Conservation (phyloP, 768 basidiomycete genomes). For the Macrolepiota dolichaula region DNA sequence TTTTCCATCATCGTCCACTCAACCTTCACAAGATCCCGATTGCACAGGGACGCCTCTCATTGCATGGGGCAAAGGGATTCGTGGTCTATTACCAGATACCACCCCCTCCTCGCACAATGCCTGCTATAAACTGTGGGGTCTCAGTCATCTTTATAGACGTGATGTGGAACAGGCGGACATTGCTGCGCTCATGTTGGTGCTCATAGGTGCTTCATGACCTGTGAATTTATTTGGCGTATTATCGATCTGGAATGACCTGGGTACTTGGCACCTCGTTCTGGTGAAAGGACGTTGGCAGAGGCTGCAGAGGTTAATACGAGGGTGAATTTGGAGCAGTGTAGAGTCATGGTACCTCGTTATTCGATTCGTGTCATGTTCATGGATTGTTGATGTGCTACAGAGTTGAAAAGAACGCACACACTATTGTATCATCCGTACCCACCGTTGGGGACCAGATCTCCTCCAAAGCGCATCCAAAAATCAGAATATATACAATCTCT, state of each 20-base stretch:
- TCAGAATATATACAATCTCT: slow-evolving; percentile 36
- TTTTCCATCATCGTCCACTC: background rate
- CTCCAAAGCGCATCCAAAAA: slow-evolving; percentile 31
- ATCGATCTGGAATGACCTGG: slow-evolving; percentile 57
- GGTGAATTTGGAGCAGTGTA: slow-evolving; percentile 75
- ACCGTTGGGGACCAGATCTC: slow-evolving; percentile 34
- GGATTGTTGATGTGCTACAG: slow-evolving; percentile 28
- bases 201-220: slow-evolving; percentile 73
- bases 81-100: slow-evolving; percentile 58
- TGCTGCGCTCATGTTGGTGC: slow-evolving; percentile 69
- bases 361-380: background rate
- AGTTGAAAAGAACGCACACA: slow-evolving; percentile 54
- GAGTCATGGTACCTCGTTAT: slow-evolving; percentile 56
- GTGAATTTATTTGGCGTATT: slow-evolving; percentile 83
- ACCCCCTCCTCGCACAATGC: slow-evolving; percentile 62
- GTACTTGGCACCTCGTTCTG: slow-evolving; percentile 46
- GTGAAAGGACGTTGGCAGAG: slow-evolving; percentile 48
- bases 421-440: slow-evolving; percentile 63
- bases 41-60: slow-evolving; percentile 84
- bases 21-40: slow-evolving; percentile 54
- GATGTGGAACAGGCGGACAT: slow-evolving; percentile 87
- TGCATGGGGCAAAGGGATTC: slow-evolving; percentile 77
- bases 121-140: slow-evolving; percentile 62
- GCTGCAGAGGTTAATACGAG: slow-evolving; percentile 64
- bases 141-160: slow-evolving; percentile 54